Conservation (phyloP, 805 yeast genomes). For the Kuraishia cidri region DNA sequence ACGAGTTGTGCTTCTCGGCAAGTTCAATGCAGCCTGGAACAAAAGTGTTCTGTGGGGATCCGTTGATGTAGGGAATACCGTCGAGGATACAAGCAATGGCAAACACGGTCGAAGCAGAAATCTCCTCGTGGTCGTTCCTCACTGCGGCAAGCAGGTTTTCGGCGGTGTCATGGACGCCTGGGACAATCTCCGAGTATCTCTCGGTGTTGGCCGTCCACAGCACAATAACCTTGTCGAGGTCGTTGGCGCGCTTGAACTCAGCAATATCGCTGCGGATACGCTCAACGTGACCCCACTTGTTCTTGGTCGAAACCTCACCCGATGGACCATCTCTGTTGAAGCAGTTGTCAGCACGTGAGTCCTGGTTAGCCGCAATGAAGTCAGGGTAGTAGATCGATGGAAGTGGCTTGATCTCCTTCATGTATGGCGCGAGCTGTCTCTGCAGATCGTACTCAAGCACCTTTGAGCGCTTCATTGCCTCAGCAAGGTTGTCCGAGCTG, state of each 20-base stretch:
- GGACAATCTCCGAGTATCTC: slow-evolving; percentile 70
- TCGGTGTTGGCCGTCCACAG: slow-evolving; percentile 98
- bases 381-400: slow-evolving; percentile 92
- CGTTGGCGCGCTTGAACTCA: slow-evolving; percentile 63
- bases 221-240: slow-evolving; percentile 79
- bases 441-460: slow-evolving; percentile 85
- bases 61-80: slow-evolving; percentile 84
- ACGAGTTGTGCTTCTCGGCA: slow-evolving; percentile 67
- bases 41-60: slow-evolving; percentile 96
- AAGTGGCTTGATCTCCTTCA: slow-evolving; percentile 60
- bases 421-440: slow-evolving; percentile 55
- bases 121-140: slow-evolving; percentile 72
- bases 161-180: slow-evolving; percentile 83
- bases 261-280: slow-evolving; percentile 76
- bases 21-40: slow-evolving; percentile 91
- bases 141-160: slow-evolving; percentile 69
- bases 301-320: slow-evolving; percentile 41
- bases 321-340: slow-evolving; percentile 40
- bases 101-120: slow-evolving; percentile 88
- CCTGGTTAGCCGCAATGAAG: slow-evolving; percentile 92
- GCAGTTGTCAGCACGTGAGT: slow-evolving; percentile 84
- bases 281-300: slow-evolving; percentile 89
- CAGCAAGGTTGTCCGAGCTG: slow-evolving; percentile 56
- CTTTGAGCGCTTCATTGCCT: slow-evolving; percentile 77
- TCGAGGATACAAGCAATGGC: slow-evolving; percentile 92